These are phyloP conservation scores for Chernovozyma sophiae-reginae DNA, from an alignment of 1,139 yeast species.

Conservation along the genomic window DNA sequence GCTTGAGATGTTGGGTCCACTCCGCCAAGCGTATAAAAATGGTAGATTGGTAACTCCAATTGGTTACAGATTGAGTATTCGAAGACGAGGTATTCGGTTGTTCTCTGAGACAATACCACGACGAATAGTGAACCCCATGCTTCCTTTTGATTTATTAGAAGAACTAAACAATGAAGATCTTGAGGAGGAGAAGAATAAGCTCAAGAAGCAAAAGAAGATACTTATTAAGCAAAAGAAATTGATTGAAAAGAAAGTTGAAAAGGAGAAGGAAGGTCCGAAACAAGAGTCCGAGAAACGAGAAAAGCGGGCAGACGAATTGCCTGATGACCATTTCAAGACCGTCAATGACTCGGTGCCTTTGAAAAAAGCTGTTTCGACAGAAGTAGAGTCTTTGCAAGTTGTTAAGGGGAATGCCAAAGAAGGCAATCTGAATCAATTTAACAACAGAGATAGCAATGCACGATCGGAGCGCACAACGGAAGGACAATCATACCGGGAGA, in stretches of 20 bases:
- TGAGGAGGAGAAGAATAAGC: slow-evolving; percentile 23
- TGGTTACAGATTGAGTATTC: too few relatives aligned
- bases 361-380: slow-evolving; percentile 12
- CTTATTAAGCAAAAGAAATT: slow-evolving; percentile 18
- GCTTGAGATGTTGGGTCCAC: too few relatives aligned
- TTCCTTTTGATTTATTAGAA: slow-evolving; percentile 31
- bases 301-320: slow-evolving; percentile 1
- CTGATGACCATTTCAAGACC: slow-evolving; percentile 9
- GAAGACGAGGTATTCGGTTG: too few relatives aligned
- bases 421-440: too few relatives aligned
- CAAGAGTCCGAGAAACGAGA: neutral
- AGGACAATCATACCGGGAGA: too few relatives aligned
- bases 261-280: slow-evolving; percentile 6
- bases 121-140: slow-evolving; percentile 21
- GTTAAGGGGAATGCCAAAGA: too few relatives aligned
- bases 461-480: too few relatives aligned
- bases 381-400: slow-evolving; percentile 8
- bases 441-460: too few relatives aligned
- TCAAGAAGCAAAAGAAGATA: slow-evolving; percentile 22
- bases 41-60: too few relatives aligned
- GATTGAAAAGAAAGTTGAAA: slow-evolving; percentile 11
- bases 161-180: slow-evolving; percentile 28
- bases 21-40: too few relatives aligned
- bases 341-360: slow-evolving; percentile 16
- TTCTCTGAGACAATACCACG: neutral